Conservation (phyloP, 495 filamentous ascomycete species). For the Podospora pseudocomata region DNA sequence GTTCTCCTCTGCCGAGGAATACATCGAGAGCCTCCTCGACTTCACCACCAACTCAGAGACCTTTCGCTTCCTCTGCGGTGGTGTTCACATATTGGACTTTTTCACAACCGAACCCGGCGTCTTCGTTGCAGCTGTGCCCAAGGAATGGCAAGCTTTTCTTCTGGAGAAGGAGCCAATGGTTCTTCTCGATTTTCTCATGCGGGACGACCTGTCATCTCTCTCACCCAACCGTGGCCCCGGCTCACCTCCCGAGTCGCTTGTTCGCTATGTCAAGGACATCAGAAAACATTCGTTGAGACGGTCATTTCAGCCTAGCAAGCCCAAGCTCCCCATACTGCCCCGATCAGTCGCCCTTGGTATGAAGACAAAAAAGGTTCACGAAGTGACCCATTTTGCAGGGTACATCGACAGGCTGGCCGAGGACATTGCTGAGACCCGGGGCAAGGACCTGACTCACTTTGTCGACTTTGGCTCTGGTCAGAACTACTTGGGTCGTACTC, state of each 20-base stretch:
- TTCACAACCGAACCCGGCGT: constrained; percentile 77
- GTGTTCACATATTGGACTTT: constrained; percentile 94
- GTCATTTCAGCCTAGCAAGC: constrained; percentile 46
- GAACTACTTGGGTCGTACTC: constrained; percentile 85
- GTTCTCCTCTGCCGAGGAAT: constrained; percentile 56
- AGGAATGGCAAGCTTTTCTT: constrained; percentile 79
- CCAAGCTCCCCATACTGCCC: constrained; percentile 53
- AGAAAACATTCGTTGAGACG: constrained; percentile 65
- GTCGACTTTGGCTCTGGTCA: constrained; percentile 96
- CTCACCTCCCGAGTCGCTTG: constrained; percentile 62
- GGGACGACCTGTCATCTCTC: constrained; percentile 58
- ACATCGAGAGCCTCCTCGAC: constrained; percentile 70
- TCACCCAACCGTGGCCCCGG: constrained; percentile 30
- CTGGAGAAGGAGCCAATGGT: constrained; percentile 62
- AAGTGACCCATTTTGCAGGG: constrained; percentile 65
- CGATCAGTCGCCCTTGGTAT: constrained; percentile 78
- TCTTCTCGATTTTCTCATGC: constrained; percentile 73
- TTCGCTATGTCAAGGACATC: constrained; percentile 72
- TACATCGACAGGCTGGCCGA: constrained; percentile 55
- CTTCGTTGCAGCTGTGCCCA: constrained; percentile 68
- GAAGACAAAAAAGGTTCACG: constrained; percentile 94
- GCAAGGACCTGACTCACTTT: constrained; percentile 71
- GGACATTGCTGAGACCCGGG: constrained; percentile 39
- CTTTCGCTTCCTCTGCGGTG: constrained; percentile 86
- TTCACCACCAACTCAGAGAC: constrained; percentile 71